Conservation (phyloP, 208 protist species). For the Polymyxa betae region DNA sequence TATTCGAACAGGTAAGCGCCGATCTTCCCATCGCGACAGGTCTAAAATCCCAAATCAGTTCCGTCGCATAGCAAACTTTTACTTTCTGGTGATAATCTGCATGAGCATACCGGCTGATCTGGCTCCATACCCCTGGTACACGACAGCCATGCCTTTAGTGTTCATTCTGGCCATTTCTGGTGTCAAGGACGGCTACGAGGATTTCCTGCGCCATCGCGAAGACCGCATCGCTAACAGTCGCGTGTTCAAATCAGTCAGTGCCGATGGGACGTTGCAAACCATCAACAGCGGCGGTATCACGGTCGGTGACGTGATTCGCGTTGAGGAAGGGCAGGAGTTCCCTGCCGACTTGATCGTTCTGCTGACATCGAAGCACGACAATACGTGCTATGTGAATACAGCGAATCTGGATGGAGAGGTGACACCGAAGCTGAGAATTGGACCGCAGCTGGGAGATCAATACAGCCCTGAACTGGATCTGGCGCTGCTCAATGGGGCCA, state of each 20-base stretch:
- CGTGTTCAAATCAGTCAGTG: constrained; percentile 21
- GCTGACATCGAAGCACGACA: constrained; percentile 18
- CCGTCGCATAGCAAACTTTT: constrained; percentile 57
- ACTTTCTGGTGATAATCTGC: constrained; percentile 57
- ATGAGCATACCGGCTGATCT: neutral
- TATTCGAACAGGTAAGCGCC: constrained; percentile 48
- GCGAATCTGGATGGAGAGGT: constrained; percentile 63
- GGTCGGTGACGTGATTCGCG: constrained; percentile 57
- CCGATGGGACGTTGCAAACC: neutral
- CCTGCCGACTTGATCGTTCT: constrained; percentile 60
- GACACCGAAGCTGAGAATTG: constrained; percentile 56
- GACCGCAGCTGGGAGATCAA: neutral
- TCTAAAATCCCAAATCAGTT: constrained; percentile 2
- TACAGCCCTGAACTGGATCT: neutral
- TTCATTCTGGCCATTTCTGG: constrained; percentile 58
- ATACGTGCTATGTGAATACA: constrained; percentile 59
- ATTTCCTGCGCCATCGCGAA: constrained; percentile 45
- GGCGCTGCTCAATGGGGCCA: neutral
- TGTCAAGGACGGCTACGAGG: constrained; percentile 54
- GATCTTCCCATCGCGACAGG: neutral
- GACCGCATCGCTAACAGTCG: constrained; percentile 37
- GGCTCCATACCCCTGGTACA: constrained; percentile 29
- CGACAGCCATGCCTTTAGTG: constrained; percentile 49
- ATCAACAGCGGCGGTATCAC: constrained; percentile 32
- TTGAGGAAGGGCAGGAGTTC: constrained; percentile 55